Evolutionary conservation across 768 basidiomycete genomes (phyloP).

Genomic region (Lactifluus pinguis): DNA sequence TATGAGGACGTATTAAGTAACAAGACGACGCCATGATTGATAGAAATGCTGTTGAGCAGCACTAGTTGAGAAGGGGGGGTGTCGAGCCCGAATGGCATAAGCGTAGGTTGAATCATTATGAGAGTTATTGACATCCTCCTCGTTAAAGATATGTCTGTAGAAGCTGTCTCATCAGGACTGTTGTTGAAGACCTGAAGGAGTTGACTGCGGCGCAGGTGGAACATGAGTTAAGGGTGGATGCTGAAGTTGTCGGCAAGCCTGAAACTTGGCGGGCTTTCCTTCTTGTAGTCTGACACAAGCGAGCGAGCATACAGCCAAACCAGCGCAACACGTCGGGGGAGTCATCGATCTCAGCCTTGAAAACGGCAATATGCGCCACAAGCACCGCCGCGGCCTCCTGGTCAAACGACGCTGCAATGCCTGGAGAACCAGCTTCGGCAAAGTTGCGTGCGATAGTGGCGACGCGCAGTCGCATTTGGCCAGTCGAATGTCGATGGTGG

Average conservation of each 20-base stretch:
- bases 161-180: slow-evolving; percentile 98
- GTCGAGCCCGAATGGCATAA: slow-evolving; percentile 98
- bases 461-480: slow-evolving; percentile 92
- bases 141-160: slow-evolving; percentile 93
- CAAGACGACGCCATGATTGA: slow-evolving; percentile 93
- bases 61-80: slow-evolving; percentile 90
- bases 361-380: slow-evolving; percentile 98
- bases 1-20: slow-evolving; percentile 95
- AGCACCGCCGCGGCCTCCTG: slow-evolving; percentile 96
- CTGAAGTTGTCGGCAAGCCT: slow-evolving; percentile 91
- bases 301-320: slow-evolving; percentile 97
- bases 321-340: slow-evolving; percentile 93
- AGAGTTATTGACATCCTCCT: slow-evolving; percentile 98
- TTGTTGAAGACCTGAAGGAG: slow-evolving; percentile 99
- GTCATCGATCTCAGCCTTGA: slow-evolving; percentile 99
- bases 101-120: slow-evolving; percentile 99
- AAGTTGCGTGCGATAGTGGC: slow-evolving; percentile 97
- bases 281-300: slow-evolving; percentile 95
- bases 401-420: slow-evolving; percentile 89
- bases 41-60: slow-evolving; percentile 92
- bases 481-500: slow-evolving; percentile 95
- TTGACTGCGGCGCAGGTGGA: slow-evolving; percentile 93
- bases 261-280: slow-evolving; percentile 95
- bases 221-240: slow-evolving; percentile 99
- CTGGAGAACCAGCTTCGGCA: slow-evolving; percentile 92